Evolutionary conservation across 352 stramenopile genomes (phyloP), one percentile per base, ranked within the genome.

Genomic region (Phytophthora tentaculata): DNA sequence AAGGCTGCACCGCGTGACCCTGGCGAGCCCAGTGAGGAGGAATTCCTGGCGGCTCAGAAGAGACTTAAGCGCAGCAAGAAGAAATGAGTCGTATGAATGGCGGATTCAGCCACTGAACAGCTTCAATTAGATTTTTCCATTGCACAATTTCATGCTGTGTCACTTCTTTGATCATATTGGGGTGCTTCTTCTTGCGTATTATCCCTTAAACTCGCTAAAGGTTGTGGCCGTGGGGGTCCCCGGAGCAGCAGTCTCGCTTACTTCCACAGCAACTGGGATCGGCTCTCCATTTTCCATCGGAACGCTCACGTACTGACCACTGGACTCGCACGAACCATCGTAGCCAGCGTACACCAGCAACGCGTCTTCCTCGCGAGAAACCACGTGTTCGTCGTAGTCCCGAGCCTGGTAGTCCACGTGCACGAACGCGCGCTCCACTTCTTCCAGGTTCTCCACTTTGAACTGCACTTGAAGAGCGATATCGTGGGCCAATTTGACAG

Each of bases 381-480:
- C 77, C 13, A 89, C 70, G 64, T 89, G 82, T 61, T 91, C 79
- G 52, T 92, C 80, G 56, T 94, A 91, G 60, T 91, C 84, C 43
- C 85, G 84, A 16, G 73, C 71, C 69, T 97, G 83, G 76, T 98
- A 98, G 79, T 98, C 95, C 63, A 98, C 95, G 66, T 98, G 95
- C 16, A 98, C 95, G 78, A 98, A 98, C 20, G 91, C 96, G 32
- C 94, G 84, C 77, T 98, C 94, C 17, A 98, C 95, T 57, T 98
- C 88, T 19, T 94, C 83, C 29, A 92, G 63, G 16, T 87, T 81
- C 73, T 98, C 94, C 60, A 98, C 94, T 64, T 97, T 95, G 69
- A 98, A 97, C 69, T 99, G 95, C 47, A 99, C 80, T 69, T 98
- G 91, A 53, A 98, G 89, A 20, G 90, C 92, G 52, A 98, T 92